Conservation (phyloP, 2,329 filamentous ascomycete species). For the Nemania abortiva region DNA sequence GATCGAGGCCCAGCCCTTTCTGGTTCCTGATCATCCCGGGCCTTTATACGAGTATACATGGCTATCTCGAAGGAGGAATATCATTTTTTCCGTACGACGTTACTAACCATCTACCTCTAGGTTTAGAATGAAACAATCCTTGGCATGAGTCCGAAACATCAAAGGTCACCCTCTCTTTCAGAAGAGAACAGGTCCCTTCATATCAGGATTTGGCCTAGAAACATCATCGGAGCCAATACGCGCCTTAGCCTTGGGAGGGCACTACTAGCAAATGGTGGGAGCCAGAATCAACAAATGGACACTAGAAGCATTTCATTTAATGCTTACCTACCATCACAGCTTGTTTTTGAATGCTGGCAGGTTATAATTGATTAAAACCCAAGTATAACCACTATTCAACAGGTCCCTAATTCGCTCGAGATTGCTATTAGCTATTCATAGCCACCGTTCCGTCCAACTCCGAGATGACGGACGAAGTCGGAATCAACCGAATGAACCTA, state of each 20-base stretch:
- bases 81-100: neutral
- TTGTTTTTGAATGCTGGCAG: neutral
- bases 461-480: neutral
- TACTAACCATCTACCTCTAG: neutral
- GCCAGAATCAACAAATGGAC: neutral
- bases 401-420: neutral
- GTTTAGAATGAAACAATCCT: neutral
- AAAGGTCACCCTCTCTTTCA: neutral
- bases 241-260: neutral
- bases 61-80: conserved; percentile 12
- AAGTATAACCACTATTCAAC: neutral
- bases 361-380: neutral
- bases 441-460: neutral
- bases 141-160: neutral
- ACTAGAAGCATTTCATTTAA: neutral
- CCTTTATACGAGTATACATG: neutral
- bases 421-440: conserved; percentile 4
- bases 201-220: neutral
- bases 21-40: neutral
- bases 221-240: neutral
- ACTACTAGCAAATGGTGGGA: neutral
- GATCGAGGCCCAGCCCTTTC: conserved; percentile 5
- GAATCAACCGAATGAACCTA: neutral
- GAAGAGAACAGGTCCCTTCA: neutral
- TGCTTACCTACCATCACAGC: conserved; percentile 3